These are phyloP conservation scores for Alternaria conjuncta DNA, from an alignment of 2,329 filamentous ascomycete genomes.

Conservation along the genomic window DNA sequence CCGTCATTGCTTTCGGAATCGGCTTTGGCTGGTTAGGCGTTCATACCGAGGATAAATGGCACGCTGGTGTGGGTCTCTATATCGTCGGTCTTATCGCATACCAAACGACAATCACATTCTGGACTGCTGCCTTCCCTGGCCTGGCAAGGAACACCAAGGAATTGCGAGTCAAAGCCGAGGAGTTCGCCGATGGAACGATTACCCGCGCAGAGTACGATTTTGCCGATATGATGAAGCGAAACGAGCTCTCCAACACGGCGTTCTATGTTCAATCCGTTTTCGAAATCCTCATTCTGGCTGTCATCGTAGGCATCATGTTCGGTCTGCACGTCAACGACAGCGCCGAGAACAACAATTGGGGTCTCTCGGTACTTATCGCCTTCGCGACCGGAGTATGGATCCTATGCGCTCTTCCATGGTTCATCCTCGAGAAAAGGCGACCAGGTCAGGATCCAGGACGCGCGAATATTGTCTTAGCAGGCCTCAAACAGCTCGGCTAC, in stretches of 20 bases:
- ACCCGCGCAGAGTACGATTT: constrained; percentile 65
- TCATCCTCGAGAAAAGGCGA: constrained; percentile 67
- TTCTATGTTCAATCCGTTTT: constrained; percentile 69
- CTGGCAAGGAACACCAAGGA: constrained; percentile 62
- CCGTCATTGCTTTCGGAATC: constrained; percentile 59
- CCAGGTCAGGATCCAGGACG: constrained; percentile 63
- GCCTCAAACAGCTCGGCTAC: constrained; percentile 64
- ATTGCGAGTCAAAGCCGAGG: constrained; percentile 60
- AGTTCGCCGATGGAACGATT: constrained; percentile 57
- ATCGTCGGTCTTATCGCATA: constrained; percentile 71
- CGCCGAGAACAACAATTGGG: constrained; percentile 69
- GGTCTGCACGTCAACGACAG: constrained; percentile 65
- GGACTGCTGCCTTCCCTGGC: constrained; percentile 68
- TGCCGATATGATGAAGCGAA: constrained; percentile 60
- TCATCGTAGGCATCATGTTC: constrained; percentile 55
- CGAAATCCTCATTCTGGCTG: constrained; percentile 57
- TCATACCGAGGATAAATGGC: constrained; percentile 66
- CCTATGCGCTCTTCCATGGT: constrained; percentile 70
- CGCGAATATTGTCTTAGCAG: constrained; percentile 62
- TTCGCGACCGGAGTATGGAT: constrained; percentile 71
- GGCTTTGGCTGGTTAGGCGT: constrained; percentile 72
- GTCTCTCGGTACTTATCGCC: constrained; percentile 68
- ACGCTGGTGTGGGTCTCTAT: constrained; percentile 66
- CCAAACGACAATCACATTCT: constrained; percentile 71
- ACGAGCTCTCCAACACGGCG: constrained; percentile 66